These are phyloP conservation scores for Tulasnella sp. DNA, from an alignment of 768 basidiomycete species.

Conservation along the genomic window DNA sequence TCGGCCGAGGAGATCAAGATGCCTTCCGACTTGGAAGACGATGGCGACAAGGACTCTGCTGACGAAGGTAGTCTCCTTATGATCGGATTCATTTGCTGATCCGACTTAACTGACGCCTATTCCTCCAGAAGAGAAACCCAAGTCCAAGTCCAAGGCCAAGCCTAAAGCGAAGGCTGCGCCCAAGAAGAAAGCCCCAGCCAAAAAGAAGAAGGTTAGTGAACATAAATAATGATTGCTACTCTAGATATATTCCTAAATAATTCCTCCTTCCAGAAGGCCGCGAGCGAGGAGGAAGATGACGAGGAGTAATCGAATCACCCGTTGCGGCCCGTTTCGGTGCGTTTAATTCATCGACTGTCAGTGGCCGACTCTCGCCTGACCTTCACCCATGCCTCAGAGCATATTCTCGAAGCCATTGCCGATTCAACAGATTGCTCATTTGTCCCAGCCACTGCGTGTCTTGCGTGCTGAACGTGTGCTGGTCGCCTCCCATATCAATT, in stretches of 20 bases:
- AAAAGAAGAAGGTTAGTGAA: background rate
- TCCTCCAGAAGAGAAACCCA: too few relatives aligned
- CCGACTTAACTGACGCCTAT: too few relatives aligned
- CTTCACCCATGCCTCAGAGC: background rate
- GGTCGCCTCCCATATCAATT: background rate
- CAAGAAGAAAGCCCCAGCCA: background rate
- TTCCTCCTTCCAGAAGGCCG: background rate
- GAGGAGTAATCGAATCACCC: background rate
- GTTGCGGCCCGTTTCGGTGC: background rate
- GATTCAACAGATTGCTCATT: background rate
- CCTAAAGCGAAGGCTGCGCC: background rate
- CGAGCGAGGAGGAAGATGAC: background rate
- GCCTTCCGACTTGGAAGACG: conserved; percentile 33
- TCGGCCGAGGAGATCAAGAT: conserved; percentile 32
- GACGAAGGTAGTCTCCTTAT: background rate
- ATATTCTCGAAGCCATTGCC: background rate
- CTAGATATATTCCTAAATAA: background rate
- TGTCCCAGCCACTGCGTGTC: background rate
- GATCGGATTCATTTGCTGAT: too few relatives aligned
- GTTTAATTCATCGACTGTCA: background rate
- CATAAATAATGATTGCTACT: too few relatives aligned
- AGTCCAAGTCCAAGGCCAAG: background rate
- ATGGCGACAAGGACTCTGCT: conserved; percentile 35
- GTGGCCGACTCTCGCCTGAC: background rate
- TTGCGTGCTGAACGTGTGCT: background rate